phyloP scores from a whole-genome alignment of 139 green algal species.

The Closterium sp. region DNA sequence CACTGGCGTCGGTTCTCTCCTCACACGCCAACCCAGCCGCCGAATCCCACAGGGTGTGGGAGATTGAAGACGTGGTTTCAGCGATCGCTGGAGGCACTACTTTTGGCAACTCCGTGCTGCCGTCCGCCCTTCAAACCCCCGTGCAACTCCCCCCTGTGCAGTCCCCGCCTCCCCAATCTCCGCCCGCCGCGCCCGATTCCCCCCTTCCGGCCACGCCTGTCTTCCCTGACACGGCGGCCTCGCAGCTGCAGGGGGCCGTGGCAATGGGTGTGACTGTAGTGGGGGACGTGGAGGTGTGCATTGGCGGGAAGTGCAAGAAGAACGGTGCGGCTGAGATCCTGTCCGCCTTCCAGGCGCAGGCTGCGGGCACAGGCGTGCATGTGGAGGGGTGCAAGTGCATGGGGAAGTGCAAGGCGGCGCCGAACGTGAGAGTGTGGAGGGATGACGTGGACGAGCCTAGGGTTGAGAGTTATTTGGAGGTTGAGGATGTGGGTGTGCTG shows the following conservation, averaged over 20 bases:
- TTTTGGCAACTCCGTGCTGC: not conserved
- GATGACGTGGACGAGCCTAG: not conserved
- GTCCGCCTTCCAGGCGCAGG: not conserved
- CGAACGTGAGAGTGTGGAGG: slow-evolving; percentile 6
- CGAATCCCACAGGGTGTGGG: not conserved
- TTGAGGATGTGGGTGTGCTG: not conserved
- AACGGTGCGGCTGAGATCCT: slow-evolving; percentile 4
- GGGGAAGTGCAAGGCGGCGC: slow-evolving; percentile 15
- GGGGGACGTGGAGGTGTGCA: slow-evolving; percentile 12
- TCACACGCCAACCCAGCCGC: not conserved
- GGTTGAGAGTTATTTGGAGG: not conserved
- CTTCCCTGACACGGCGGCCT: not conserved
- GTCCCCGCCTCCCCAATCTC: not conserved
- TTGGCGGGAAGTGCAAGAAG: slow-evolving; percentile 14
- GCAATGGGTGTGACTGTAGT: not conserved
- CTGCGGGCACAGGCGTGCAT: not conserved
- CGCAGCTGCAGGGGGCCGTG: not conserved
- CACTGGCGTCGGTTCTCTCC: not conserved
- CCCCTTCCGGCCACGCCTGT: not conserved
- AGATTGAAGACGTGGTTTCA: not conserved
- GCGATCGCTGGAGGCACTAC: not conserved
- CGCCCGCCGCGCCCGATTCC: not conserved
- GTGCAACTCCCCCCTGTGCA: not conserved
- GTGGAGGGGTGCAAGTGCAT: slow-evolving; percentile 14
- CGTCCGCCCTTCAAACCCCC: not conserved